These are phyloP conservation scores for Lolium rigidum DNA, from an alignment of 176 grass and related monocot genomes.

Conservation along the genomic window DNA sequence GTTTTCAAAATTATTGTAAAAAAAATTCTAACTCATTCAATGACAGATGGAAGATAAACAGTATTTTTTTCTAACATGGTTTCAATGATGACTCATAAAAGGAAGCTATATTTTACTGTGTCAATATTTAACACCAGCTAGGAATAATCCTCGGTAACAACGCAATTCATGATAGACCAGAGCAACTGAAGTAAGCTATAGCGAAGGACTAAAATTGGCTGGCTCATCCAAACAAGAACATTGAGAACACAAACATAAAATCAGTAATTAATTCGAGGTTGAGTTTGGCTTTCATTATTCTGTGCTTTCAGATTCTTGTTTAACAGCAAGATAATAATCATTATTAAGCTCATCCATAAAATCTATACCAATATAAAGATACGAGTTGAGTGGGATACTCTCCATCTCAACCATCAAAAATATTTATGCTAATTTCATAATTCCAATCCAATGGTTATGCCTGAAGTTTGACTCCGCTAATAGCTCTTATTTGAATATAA, in stretches of 20 bases:
- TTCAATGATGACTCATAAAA: neutral
- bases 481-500: neutral
- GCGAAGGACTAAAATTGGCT: neutral
- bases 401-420: neutral
- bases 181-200: neutral
- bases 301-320: neutral
- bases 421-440: neutral
- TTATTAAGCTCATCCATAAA: neutral
- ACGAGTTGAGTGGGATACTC: neutral
- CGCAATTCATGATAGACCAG: neutral
- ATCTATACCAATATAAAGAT: neutral
- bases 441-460: neutral
- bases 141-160: neutral
- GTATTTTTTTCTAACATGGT: neutral
- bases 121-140: neutral
- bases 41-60: conserved; percentile 1
- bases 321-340: neutral
- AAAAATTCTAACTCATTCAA: neutral
- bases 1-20: neutral
- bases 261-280: neutral
- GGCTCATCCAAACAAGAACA: neutral
- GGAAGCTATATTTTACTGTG: neutral
- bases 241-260: neutral
- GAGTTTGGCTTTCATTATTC: neutral
- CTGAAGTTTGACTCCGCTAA: neutral